Percentiles rank a stretch among this genome's conserved stretches.
Evolutionary conservation across 2,329 filamentous ascomycete species (phyloP).

Genomic region (Dryadomyces quercivorus): DNA sequence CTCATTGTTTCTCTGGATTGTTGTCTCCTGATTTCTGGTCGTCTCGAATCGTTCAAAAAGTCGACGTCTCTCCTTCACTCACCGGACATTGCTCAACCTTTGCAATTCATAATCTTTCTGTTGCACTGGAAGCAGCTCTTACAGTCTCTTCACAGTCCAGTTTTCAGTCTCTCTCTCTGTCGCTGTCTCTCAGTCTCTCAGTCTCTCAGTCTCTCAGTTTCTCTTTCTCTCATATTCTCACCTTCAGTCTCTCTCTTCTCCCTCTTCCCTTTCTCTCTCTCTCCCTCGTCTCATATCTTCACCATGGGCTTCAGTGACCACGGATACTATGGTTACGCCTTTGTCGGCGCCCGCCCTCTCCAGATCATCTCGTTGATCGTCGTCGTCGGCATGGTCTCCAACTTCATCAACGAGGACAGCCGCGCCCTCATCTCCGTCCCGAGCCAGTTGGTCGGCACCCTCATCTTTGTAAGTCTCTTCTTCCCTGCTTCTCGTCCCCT

Average conservation of each 20-base stretch:
- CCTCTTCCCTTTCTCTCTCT: neutral
- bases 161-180: neutral
- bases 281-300: neutral
- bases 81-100: neutral
- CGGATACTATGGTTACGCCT: slow-evolving; percentile 50
- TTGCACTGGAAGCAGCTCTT: neutral
- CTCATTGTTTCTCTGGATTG: neutral
- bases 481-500: neutral
- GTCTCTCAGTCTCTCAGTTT: too few species aligned
- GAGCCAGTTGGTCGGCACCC: slow-evolving; percentile 61
- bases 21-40: too few species aligned
- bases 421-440: slow-evolving; percentile 53
- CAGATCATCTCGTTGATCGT: slow-evolving; percentile 61
- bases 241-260: neutral
- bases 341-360: slow-evolving; percentile 59
- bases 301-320: slow-evolving; percentile 17
- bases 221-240: too few species aligned
- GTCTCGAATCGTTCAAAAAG: too few species aligned
- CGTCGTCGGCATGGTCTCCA: slow-evolving; percentile 68
- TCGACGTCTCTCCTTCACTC: too few species aligned
- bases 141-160: neutral
- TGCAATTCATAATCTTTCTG: neutral
- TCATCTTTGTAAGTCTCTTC: slow-evolving; percentile 58
- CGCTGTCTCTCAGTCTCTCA: too few species aligned
- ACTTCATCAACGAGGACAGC: slow-evolving; percentile 71